phyloP scores from a whole-genome alignment of 2,329 filamentous ascomycete genomes.

The Microcyclospora pomicola region DNA sequence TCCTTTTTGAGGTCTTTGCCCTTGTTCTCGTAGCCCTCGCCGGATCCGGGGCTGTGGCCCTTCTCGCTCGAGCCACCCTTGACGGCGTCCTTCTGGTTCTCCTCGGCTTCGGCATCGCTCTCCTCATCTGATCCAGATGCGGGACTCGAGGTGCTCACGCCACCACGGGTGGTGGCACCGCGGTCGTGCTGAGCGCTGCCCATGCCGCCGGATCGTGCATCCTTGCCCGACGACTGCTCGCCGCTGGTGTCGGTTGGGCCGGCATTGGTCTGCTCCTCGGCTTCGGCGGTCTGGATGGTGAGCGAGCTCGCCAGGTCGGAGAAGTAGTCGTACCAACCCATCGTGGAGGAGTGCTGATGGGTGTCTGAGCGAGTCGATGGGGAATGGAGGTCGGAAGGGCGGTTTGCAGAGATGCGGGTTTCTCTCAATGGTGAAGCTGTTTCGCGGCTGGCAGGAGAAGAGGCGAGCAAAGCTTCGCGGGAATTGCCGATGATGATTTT shows the following conservation, averaged over 20 bases:
- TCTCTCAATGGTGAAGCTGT: neutral
- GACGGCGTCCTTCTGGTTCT: constrained; percentile 27
- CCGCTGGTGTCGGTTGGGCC: constrained; percentile 32
- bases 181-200: constrained; percentile 18
- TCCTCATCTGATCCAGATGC: constrained; percentile 32
- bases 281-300: constrained; percentile 46
- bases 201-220: constrained; percentile 11
- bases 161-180: constrained; percentile 23
- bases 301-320: constrained; percentile 52
- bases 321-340: constrained; percentile 53
- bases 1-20: constrained; percentile 2
- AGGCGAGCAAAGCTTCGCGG: neutral
- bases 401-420: neutral
- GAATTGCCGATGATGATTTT: no score
- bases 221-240: constrained; percentile 26
- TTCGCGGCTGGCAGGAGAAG: constrained; percentile 1
- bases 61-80: constrained; percentile 10
- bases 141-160: constrained; percentile 24
- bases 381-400: neutral
- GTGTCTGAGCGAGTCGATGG: constrained; percentile 1
- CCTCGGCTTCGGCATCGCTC: constrained; percentile 27
- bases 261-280: constrained; percentile 44
- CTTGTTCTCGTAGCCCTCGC: constrained; percentile 2
- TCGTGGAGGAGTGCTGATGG: constrained; percentile 23
- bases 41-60: constrained; percentile 4